Conservation (phyloP, 495 filamentous ascomycete species). For the Aspergillus carlsbadensis region DNA sequence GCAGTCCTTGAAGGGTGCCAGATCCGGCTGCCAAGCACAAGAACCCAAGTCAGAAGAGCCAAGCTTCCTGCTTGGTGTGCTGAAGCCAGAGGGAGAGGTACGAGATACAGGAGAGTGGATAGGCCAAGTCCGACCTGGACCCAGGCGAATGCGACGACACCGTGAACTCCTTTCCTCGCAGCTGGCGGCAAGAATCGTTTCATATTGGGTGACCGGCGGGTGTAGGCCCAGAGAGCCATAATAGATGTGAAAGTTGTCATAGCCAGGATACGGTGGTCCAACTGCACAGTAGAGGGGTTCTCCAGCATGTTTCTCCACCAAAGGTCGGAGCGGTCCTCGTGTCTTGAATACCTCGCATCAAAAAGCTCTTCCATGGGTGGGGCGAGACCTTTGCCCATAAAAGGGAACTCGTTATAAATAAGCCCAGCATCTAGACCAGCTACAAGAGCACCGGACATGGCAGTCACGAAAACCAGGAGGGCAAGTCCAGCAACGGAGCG, state of each 20-base stretch:
- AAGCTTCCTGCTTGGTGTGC: constrained; percentile 91
- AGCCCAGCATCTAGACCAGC: constrained; percentile 93
- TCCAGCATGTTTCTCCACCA: constrained; percentile 97
- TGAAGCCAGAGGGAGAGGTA: constrained; percentile 83
- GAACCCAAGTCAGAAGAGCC: constrained; percentile 75
- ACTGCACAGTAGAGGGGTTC: constrained; percentile 90
- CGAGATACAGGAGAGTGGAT: constrained; percentile 85
- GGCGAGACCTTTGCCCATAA: constrained; percentile 80
- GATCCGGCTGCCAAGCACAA: constrained; percentile 69
- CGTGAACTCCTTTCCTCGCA: constrained; percentile 69
- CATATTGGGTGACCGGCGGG: constrained; percentile 60
- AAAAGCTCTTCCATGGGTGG: constrained; percentile 83
- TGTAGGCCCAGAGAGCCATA: constrained; percentile 73
- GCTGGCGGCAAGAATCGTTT: constrained; percentile 61
- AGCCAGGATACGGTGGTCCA: constrained; percentile 92
- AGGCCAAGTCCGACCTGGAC: constrained; percentile 86
- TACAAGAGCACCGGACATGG: constrained; percentile 89
- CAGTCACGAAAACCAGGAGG: constrained; percentile 79
- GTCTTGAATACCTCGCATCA: constrained; percentile 79
- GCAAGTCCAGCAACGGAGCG: constrained; percentile 70
- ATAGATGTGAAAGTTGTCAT: constrained; percentile 84
- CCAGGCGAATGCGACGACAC: constrained; percentile 77
- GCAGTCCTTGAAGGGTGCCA: constrained; percentile 53
- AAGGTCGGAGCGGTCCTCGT: constrained; percentile 71
- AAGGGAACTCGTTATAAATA: constrained; percentile 98